phyloP scores from a whole-genome alignment of 2,329 filamentous ascomycete genomes.

The Ophiostoma quercus region DNA sequence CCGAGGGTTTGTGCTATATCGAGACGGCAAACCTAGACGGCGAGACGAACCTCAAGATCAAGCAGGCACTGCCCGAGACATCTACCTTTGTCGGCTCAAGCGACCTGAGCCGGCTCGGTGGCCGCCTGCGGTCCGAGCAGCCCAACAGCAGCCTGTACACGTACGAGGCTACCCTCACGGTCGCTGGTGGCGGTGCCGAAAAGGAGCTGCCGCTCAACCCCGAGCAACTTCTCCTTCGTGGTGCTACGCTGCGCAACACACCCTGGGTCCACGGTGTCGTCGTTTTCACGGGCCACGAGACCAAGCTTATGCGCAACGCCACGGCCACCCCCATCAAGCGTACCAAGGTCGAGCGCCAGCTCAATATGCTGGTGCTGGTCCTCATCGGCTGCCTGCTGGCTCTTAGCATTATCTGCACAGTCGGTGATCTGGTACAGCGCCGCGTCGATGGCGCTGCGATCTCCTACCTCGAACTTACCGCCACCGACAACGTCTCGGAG shows the following conservation, averaged over 20 bases:
- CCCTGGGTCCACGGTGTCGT: conserved; percentile 96
- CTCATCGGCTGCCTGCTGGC: conserved; percentile 77
- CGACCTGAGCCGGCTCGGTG: conserved; percentile 79
- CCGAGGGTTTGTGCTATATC: conserved; percentile 96
- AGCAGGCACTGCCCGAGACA: conserved; percentile 93
- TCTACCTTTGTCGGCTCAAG: conserved; percentile 77
- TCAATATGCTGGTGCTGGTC: conserved; percentile 89
- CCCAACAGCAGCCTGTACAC: conserved; percentile 98
- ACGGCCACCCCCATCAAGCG: conserved; percentile 96
- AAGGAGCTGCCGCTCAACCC: conserved; percentile 86
- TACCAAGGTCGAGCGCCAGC: conserved; percentile 88
- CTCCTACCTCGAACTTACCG: conserved; percentile 64
- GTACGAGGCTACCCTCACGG: conserved; percentile 91
- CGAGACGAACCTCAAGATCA: conserved; percentile 98
- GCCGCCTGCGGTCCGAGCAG: conserved; percentile 86
- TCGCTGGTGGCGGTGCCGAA: conserved; percentile 84
- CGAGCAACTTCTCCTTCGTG: conserved; percentile 87
- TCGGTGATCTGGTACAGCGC: conserved; percentile 81
- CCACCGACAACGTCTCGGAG: conserved; percentile 49
- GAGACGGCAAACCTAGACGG: conserved; percentile 97
- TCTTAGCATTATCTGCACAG: conserved; percentile 83
- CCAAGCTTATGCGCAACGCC: conserved; percentile 97
- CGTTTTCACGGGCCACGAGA: conserved; percentile 96
- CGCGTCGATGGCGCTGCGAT: conserved; percentile 58
- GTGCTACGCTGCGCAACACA: conserved; percentile 90